These are phyloP conservation scores for Dendrobium officinale DNA, from an alignment of 106 monocot genomes.

Conservation along the genomic window DNA sequence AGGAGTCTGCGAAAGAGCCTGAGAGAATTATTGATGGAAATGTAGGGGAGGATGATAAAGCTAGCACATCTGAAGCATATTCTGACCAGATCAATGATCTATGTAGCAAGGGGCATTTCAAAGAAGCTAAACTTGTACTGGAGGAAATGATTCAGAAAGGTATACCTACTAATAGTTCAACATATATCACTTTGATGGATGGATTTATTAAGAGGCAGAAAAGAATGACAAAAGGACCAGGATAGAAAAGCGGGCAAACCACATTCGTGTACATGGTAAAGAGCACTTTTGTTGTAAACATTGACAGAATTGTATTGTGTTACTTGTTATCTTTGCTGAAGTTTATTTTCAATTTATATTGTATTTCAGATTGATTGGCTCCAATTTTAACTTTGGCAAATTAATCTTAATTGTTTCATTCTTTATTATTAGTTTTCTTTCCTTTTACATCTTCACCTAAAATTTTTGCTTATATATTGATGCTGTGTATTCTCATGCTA, in stretches of 20 bases:
- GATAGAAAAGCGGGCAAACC: conserved; percentile 9
- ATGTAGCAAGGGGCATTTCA: conserved; percentile 70
- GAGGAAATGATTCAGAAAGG: conserved; percentile 65
- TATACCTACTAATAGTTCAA: conserved; percentile 49
- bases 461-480: too few species aligned
- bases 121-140: conserved; percentile 74
- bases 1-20: conserved; percentile 9
- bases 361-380: background rate
- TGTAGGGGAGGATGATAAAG: conserved; percentile 9
- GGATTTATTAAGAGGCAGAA: conserved; percentile 85
- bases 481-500: too few species aligned
- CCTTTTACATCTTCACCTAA: too few species aligned
- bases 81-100: conserved; percentile 46
- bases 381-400: background rate
- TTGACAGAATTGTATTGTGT: background rate
- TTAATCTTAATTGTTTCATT: background rate
- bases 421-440: background rate
- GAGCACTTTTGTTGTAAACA: background rate
- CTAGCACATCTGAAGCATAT: conserved; percentile 16
- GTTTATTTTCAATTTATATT: background rate
- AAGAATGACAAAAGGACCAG: conserved; percentile 66
- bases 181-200: conserved; percentile 85
- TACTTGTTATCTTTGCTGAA: background rate
- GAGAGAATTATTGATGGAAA: conserved; percentile 5
- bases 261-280: background rate